Evolutionary conservation across 768 basidiomycete species (phyloP).

Genomic region (Cantharellus anzutake): DNA sequence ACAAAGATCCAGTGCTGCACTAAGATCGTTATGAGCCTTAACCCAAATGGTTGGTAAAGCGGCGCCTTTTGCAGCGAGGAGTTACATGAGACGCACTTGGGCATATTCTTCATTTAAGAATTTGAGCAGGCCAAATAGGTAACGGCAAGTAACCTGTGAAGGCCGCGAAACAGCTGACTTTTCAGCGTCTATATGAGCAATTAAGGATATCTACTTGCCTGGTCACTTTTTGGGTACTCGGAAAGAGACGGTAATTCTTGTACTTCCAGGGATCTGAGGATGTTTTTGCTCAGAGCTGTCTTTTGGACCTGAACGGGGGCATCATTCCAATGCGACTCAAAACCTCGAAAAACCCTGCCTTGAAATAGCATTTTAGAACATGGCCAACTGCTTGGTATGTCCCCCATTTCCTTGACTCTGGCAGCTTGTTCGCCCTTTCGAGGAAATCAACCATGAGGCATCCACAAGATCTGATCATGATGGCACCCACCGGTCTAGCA

Average conservation of each 20-base stretch:
- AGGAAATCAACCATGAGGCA: not conserved
- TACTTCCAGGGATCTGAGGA: slow-evolving; percentile 73
- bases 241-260: slow-evolving; percentile 71
- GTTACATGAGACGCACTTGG: slow-evolving; percentile 30
- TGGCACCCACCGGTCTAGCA: slow-evolving; percentile 50
- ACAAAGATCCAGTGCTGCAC: slow-evolving; percentile 73
- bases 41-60: not conserved
- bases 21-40: slow-evolving; percentile 73
- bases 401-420: slow-evolving; percentile 73
- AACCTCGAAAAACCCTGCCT: slow-evolving; percentile 28
- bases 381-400: slow-evolving; percentile 84
- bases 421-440: slow-evolving; percentile 41
- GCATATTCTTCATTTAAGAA: slow-evolving; percentile 85
- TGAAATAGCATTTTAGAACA: slow-evolving; percentile 88
- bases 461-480: slow-evolving; percentile 14
- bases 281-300: slow-evolving; percentile 79
- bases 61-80: not conserved
- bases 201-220: slow-evolving; percentile 26
- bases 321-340: not conserved
- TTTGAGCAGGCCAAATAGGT: slow-evolving; percentile 87
- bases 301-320: slow-evolving; percentile 43
- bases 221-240: slow-evolving; percentile 67
- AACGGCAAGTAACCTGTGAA: slow-evolving; percentile 71
- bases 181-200: not conserved
- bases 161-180: not conserved